phyloP scores from a whole-genome alignment of 225 moss, liverwort and hornwort genomes.

The Bryum argenteum region DNA sequence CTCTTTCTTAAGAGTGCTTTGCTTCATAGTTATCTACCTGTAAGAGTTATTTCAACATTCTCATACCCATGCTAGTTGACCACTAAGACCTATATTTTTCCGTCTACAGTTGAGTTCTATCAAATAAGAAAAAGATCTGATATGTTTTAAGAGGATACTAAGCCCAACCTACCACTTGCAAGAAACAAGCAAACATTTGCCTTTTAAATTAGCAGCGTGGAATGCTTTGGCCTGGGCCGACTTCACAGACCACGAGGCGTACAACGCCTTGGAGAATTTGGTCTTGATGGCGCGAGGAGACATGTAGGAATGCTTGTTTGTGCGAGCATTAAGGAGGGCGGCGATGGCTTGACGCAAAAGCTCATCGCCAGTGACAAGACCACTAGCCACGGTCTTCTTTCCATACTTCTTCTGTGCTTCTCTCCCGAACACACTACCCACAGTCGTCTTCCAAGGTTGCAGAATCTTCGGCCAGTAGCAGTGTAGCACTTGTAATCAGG shows the following conservation, averaged over 20 bases:
- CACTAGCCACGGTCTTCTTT: constrained; percentile 46
- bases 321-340: constrained; percentile 63
- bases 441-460: constrained; percentile 63
- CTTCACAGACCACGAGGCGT: constrained; percentile 38
- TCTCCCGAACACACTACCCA: constrained; percentile 70
- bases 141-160: too few species aligned
- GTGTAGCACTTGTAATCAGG: constrained; percentile 59
- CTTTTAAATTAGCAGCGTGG: constrained; percentile 61
- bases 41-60: too few species aligned
- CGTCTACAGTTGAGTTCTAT: too few species aligned
- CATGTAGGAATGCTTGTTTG: constrained; percentile 65
- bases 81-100: too few species aligned
- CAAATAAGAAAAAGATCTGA: too few species aligned
- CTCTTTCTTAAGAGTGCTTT: too few species aligned
- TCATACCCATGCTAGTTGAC: too few species aligned
- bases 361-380: constrained; percentile 62
- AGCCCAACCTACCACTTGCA: constrained; percentile 47
- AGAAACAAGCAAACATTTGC: constrained; percentile 70
- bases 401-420: constrained; percentile 64
- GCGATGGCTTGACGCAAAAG: constrained; percentile 69
- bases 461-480: constrained; percentile 73
- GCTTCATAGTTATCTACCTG: too few species aligned
- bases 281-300: constrained; percentile 51
- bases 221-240: constrained; percentile 56
- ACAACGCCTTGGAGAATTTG: constrained; percentile 52